Evolutionary conservation across 192 early-diverging fungal species (phyloP), one percentile per base, ranked within the genome.

Genomic region (Podochytrium sp.): DNA sequence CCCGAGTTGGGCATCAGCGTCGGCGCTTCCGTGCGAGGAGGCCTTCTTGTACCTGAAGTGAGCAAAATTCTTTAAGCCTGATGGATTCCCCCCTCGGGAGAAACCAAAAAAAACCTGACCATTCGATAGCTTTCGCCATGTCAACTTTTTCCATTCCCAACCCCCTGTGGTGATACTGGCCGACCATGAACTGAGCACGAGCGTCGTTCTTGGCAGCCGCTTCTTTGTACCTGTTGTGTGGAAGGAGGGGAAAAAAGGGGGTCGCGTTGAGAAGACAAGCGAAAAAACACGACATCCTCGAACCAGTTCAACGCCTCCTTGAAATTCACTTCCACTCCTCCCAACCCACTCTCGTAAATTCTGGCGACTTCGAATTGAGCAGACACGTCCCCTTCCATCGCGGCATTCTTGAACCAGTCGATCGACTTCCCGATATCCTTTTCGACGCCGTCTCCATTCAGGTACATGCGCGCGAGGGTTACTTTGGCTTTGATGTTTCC

Each of bases 351-450:
- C 23, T 55, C 52, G 29, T 55, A 55, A 5, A 55, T 55, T 55
- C 23, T 55, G 4, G 52, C 52, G 7, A 55, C 10, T 27, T 55
- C 52, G 23, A 18, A 14, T 55, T 18, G 5, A 27, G 52, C 18
- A 55, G 52, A 4, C n/a, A 55, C 23, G 23, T 60, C 32, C 5
- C 58, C 58, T 6, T 6, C 35, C 58, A 35, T 7, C 2, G 29
- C 58, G 4, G 58, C 58, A 6, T 32, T 53, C 34, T 73, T 64
- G 34, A 68, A 68, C 49, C 79, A 80, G 3, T 79, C 59, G 30
- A 79, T 43, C 6, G 79, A 80, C n/a, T 65, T 61, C 7, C 7
- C 2, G 20, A 32, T 29, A 53, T 68, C 66, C 35, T n/a, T 20
- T 12, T 2, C 20, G 18, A 53, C 25, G 5, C 27, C 42, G 3